Evolutionary conservation across 805 yeast genomes (phyloP).

Genomic region (Clavispora asparagi): DNA sequence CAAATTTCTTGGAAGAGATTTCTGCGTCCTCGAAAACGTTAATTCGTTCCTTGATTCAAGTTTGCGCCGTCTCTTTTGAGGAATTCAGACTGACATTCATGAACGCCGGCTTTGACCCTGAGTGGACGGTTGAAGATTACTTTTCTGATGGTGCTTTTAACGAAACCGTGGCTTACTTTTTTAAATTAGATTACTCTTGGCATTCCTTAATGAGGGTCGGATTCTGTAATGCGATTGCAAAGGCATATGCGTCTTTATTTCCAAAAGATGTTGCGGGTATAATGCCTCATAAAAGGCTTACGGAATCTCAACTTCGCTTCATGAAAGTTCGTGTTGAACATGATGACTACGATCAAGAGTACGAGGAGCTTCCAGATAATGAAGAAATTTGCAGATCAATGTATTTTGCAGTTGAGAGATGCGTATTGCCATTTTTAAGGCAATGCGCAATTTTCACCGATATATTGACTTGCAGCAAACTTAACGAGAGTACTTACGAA

Average conservation of each 20-base stretch:
- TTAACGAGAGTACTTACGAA: constrained; percentile 20
- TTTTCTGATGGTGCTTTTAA: constrained; percentile 29
- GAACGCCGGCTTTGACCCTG: not conserved
- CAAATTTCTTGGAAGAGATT: constrained; percentile 20
- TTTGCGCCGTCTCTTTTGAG: not conserved
- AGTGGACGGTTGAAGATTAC: not conserved
- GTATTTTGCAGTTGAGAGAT: constrained; percentile 9
- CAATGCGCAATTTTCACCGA: constrained; percentile 30
- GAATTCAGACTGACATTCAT: not conserved
- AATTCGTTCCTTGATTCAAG: constrained; percentile 40
- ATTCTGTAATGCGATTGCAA: constrained; percentile 1
- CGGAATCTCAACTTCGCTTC: not conserved
- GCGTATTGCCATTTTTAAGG: constrained; percentile 28
- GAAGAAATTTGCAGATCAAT: not conserved
- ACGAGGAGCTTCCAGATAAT: not conserved
- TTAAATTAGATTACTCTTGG: constrained; percentile 44
- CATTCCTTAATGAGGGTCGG: constrained; percentile 30
- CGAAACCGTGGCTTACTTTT: constrained; percentile 35
- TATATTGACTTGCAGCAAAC: constrained; percentile 23
- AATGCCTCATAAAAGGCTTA: not conserved
- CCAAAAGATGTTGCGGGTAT: not conserved
- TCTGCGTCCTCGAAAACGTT: constrained; percentile 27
- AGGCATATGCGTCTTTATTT: not conserved
- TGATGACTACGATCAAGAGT: not conserved
- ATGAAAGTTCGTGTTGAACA: not conserved